phyloP scores from a whole-genome alignment of 768 basidiomycete species.

The Lyophyllum decastes region DNA sequence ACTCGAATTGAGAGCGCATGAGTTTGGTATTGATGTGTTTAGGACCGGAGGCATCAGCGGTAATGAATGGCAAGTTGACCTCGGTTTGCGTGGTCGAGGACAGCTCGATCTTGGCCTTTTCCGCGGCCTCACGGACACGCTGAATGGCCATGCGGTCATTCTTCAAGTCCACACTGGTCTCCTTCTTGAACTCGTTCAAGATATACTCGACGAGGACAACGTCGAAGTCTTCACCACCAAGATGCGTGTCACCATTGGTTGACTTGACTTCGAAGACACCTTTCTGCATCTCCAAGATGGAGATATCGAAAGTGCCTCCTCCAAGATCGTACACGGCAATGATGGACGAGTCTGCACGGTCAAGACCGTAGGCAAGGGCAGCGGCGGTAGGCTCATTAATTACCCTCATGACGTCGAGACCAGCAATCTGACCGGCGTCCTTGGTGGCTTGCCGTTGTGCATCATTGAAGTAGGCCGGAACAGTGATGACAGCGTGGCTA shows the following conservation, averaged over 20 bases:
- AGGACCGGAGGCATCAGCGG: constrained; percentile 91
- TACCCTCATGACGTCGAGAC: constrained; percentile 95
- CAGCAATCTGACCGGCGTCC: constrained; percentile 96
- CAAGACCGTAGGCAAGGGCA: constrained; percentile 96
- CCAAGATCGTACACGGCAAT: constrained; percentile 99
- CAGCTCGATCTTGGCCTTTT: constrained; percentile 99
- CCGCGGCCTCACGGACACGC: constrained; percentile 97
- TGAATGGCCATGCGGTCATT: constrained; percentile 96
- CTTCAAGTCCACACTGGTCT: constrained; percentile 77
- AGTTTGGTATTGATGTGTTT: constrained; percentile 97
- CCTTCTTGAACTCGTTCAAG: constrained; percentile 93
- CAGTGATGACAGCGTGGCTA: constrained; percentile 89
- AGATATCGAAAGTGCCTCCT: constrained; percentile 99
- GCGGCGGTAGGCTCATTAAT: constrained; percentile 99
- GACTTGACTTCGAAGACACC: constrained; percentile 99
- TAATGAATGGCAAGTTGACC: constrained; percentile 97
- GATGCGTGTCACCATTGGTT: constrained; percentile 98
- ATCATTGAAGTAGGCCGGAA: constrained; percentile 99
- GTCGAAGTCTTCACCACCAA: constrained; percentile 97
- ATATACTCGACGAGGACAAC: constrained; percentile 85
- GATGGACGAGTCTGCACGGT: constrained; percentile 79
- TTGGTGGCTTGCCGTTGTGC: constrained; percentile 99
- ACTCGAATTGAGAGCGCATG: constrained; percentile 87
- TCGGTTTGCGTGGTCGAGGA: constrained; percentile 95
- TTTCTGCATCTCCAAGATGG: constrained; percentile 99